Evolutionary conservation across 1,284 basidiomycete genomes (phyloP), one percentile per base, ranked within the genome.

Genomic region (Blastosporella zonata): DNA sequence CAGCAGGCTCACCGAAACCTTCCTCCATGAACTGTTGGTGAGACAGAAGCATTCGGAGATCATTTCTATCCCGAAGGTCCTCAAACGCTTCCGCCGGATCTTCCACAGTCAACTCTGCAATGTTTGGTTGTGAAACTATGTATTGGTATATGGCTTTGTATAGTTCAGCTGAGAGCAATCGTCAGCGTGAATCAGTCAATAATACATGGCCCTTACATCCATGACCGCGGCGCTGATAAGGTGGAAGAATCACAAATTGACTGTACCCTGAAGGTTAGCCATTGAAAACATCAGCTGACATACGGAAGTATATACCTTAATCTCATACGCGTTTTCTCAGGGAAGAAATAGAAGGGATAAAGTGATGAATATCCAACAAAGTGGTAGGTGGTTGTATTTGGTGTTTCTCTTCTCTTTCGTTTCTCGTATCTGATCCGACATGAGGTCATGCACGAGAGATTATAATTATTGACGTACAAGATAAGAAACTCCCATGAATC

Each of bases 51-150:
- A 90, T 87, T 52, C 80, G 74, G 21, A 99, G 77, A 66, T 99
- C 97, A 60, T 90, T 90, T 42, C 90, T 84, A 69, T 99, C 97
- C 28, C 96, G 80, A 46, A 99, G 75, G 62, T 97, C 93, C 64
- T 97, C 94, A 62, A 97, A 96, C 7, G 90, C 88, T 68, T 99
- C 96, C 0, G 93, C 93, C 0, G 96, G 96, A 65, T 99, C 96
- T 71, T 99, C 96, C 17, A 99, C 90, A 0, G 94, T 97, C 45
- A 99, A 73, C 67, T 99, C 96, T 8, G 87, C 83, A 27, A 97
- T 83, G 36, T 79, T 72, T 0, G 82, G 70, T 33, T 82, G 78
- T 6, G 75, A 69, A 29, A 91, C 69, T 43, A 90, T 78, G 62
- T 90, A 80, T 60, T 86, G 78, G 69, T 95, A 96, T 37, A 96